Evolutionary conservation across 441 rosid species (phyloP), one percentile per base, ranked within the genome.

Genomic region (Rhodomyrtus psidioides): DNA sequence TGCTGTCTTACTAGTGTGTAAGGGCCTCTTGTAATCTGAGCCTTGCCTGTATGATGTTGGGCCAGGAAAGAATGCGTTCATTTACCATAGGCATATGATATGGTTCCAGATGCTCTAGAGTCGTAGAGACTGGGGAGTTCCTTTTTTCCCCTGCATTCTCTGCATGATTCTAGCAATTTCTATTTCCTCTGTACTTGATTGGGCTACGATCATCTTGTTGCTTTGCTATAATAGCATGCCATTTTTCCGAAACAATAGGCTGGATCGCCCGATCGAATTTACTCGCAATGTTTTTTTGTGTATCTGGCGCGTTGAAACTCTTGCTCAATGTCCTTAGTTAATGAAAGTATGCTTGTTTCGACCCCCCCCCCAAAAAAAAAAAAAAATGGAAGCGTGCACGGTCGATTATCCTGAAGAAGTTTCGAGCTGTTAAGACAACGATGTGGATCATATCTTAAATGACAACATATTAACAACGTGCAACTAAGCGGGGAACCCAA

Each of bases 381-480:
- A n/a, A n/a, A n/a, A n/a, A n/a, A 8, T 42, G 17, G 16, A 4
- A 62, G 24, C 42, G 12, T 0, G 39, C 5, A 2, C 1, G 12
- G 6, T 8, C 8, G 74, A 10, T 5, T 34, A 60, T 16, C 28
- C 6, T 60, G 1, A 28, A 28, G 42, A 60, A 16, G 12, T 30
- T 62, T 62, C 8, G 21, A 62, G 70, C 2, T 24, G 6, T 9
- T 23, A 10, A 10, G 13, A 56, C 9, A 24, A 9, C 6, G 13
- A 55, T 1, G 13, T 23, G n/a, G n/a, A 23, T 23, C 58, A 1
- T 9, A 23, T 28, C 74, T 16, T 17, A 8, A 62, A 30, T 62
- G 44, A 1, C 1, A 19, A 62, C 24, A 1, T 13, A 17, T 30
- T 17, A 62, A 62, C 75, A 30, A 62, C 4, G 1, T 30, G 30